Base-by-base conservation (phyloP, 2,329 filamentous ascomycete genomes). In the Dothidotthia symphoricarpi region DNA sequence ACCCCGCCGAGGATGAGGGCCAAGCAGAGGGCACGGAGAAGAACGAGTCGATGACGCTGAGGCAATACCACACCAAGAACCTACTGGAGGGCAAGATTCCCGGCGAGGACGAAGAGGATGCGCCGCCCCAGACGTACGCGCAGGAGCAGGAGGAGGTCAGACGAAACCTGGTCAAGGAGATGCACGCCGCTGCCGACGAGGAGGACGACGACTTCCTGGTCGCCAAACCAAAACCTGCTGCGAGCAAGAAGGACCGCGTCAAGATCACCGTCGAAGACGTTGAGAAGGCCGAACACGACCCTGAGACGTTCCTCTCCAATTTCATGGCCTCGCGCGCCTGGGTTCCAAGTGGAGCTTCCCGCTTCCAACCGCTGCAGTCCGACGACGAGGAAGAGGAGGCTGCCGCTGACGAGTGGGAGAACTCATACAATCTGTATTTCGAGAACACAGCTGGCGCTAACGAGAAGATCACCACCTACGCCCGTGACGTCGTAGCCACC, bases 401-500 rank as follows among this genome's bases (percentile, higher is more conserved):
- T 17, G 77, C 80, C 30, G 90, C 90, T 16, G 91, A 97, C 29
- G 81, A 85, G 44, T 95, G 91, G 58, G 93, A 98, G 69, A 78
- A 86, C 49, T 90, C 90, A 4, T 98, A 95, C 72, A 98, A 98
- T 70, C 71, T 96, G 69, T 85, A 93, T 24, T 98, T 98, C 59
- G 93, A 98, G 64, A 87, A 97, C 56, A 89, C 93, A 0, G 78
- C 78, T 43, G 89, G 87, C 61, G 83, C 87, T 55, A 96, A 96
- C 61, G 88, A 95, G 68, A 83, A 86, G 33, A 74, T 98, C 22
- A 82, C 85, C 58, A 88, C 90, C 5, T 95, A 96, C 69, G 85
- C 91, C 39, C 85, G 91, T 80, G 88, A 95, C 62, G 77, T 88
- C 13, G 84, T 86, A 25, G 83, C 83, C 26, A 83, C 85, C 47